Evolutionary conservation across 192 early-diverging fungal species (phyloP).

Genomic region (Gamsiella multidivaricata): DNA sequence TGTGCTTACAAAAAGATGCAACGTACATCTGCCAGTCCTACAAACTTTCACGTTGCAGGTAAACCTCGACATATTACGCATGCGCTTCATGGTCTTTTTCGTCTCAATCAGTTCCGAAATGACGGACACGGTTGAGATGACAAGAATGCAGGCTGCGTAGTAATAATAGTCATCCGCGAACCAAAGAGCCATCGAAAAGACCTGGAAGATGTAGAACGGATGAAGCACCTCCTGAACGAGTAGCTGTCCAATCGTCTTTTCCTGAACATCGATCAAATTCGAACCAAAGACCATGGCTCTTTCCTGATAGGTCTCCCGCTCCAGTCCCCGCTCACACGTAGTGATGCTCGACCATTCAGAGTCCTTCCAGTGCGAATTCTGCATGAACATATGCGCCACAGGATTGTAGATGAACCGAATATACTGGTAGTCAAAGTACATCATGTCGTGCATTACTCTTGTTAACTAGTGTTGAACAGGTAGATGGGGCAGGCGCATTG

Average conservation of each 20-base stretch:
- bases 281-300: conserved; percentile 75
- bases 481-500: neutral
- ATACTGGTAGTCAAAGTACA: conserved; percentile 65
- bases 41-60: conserved; percentile 80
- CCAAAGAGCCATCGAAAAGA: conserved; percentile 83
- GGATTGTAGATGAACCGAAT: conserved; percentile 67
- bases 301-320: conserved; percentile 61
- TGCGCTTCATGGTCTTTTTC: conserved; percentile 73
- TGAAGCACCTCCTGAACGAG: conserved; percentile 80
- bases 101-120: conserved; percentile 84
- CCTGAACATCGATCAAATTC: conserved; percentile 79
- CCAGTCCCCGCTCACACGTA: conserved; percentile 63
- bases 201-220: conserved; percentile 88
- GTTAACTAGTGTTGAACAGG: conserved; percentile 11
- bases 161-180: conserved; percentile 94
- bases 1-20: neutral
- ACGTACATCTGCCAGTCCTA: conserved; percentile 69
- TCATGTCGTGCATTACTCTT: conserved; percentile 55
- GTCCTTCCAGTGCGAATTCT: conserved; percentile 65
- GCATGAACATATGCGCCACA: conserved; percentile 56
- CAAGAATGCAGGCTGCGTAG: conserved; percentile 92
- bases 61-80: conserved; percentile 90
- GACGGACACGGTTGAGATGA: conserved; percentile 86
- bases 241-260: conserved; percentile 68
- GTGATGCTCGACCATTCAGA: conserved; percentile 57